A percentile compares a stretch with the other conserved stretches of the same genome.
Evolutionary conservation across 257 asterid species (phyloP).

Genomic region (Osmanthus fragrans): DNA sequence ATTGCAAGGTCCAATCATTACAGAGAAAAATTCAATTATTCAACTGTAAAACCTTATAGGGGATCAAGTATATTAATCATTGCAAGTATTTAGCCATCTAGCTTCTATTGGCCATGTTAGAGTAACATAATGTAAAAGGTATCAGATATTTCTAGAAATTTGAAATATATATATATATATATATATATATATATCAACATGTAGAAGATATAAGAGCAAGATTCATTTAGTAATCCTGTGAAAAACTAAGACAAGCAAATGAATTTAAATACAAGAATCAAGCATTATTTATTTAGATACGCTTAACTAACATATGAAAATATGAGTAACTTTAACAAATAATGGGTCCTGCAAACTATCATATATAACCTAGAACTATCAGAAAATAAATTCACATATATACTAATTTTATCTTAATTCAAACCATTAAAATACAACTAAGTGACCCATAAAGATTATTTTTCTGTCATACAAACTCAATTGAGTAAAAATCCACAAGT

Average conservation of each 20-base stretch:
- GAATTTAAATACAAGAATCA: background rate
- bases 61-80: background rate
- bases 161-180: too few species aligned
- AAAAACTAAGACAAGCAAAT: background rate
- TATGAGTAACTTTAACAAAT: background rate
- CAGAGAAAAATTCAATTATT: background rate
- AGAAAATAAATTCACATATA: background rate
- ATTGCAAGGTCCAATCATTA: background rate
- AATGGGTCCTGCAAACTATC: background rate
- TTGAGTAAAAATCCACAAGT: background rate
- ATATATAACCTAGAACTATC: background rate
- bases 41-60: background rate
- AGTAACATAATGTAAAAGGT: background rate
- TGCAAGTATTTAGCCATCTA: background rate
- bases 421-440: background rate
- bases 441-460: background rate
- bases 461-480: slow-evolving; percentile 7
- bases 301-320: background rate
- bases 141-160: background rate
- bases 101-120: background rate
- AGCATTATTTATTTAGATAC: background rate
- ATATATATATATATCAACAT: too few species aligned
- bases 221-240: background rate
- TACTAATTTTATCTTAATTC: background rate
- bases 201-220: background rate